Evolutionary conservation across 495 filamentous ascomycete species (phyloP).

Genomic region (Daldinia vernicosa): DNA sequence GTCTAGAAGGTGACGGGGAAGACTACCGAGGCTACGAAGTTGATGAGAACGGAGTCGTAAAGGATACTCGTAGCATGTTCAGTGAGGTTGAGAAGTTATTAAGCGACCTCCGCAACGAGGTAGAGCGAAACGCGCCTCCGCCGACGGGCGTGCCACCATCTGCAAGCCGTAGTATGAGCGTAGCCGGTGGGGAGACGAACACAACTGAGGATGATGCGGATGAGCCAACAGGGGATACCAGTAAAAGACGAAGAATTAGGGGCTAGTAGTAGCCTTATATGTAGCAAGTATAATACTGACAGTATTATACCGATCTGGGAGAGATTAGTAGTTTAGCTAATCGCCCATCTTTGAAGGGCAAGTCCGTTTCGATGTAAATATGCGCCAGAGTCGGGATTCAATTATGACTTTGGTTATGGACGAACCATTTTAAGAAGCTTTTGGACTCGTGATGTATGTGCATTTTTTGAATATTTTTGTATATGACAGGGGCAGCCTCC

Average conservation of each 20-base stretch:
- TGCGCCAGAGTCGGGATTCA: conserved; percentile 2
- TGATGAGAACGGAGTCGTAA: conserved; percentile 83
- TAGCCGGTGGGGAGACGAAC: conserved; percentile 39
- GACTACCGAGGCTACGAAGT: conserved; percentile 61
- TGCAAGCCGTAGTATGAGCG: conserved; percentile 45
- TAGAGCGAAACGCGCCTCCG: conserved; percentile 43
- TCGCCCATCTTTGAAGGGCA: not conserved
- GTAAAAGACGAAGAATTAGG: conserved; percentile 42
- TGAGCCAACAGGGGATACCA: conserved; percentile 39
- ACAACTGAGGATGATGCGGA: conserved; percentile 44
- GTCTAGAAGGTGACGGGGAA: conserved; percentile 50
- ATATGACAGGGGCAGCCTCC: not conserved
- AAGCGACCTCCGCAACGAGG: conserved; percentile 55
- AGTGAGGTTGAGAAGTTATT: conserved; percentile 73
- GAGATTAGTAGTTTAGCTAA: conserved; percentile 6
- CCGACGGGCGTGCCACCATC: conserved; percentile 33
- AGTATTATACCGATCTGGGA: not conserved
- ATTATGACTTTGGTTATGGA: conserved; percentile 8
- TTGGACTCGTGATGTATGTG: not conserved
- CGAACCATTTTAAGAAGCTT: not conserved
- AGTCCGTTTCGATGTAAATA: conserved; percentile 14
- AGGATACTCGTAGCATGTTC: conserved; percentile 84
- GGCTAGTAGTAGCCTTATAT: conserved; percentile 27
- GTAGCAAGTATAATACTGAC: not conserved
- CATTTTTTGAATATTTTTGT: not conserved